Percentiles rank a stretch among this genome's conserved stretches.
Conservation (phyloP, 495 filamentous ascomycete species). For the Penicillium roqueforti region DNA sequence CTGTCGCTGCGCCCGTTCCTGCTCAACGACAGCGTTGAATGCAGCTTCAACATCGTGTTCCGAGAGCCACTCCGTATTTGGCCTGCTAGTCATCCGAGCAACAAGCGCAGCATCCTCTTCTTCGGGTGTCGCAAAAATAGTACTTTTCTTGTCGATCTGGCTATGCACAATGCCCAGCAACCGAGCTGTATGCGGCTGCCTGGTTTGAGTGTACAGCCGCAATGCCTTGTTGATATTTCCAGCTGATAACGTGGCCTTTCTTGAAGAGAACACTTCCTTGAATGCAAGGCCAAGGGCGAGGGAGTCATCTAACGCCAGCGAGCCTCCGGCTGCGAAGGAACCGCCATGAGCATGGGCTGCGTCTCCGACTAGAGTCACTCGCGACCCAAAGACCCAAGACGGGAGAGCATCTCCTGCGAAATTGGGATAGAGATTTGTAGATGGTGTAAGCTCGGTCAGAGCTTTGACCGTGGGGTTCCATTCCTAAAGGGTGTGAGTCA, state of each 20-base stretch:
- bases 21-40: conserved; percentile 23
- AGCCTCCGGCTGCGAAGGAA: conserved; percentile 47
- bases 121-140: conserved; percentile 3
- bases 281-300: conserved; percentile 30
- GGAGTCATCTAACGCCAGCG: conserved; percentile 49
- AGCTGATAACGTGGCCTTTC: conserved; percentile 11
- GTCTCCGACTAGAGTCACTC: conserved; percentile 43
- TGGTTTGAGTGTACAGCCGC: conserved; percentile 35
- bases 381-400: conserved; percentile 40
- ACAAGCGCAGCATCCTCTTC: conserved; percentile 41
- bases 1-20: not conserved
- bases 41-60: conserved; percentile 45
- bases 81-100: conserved; percentile 32
- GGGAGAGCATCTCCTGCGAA: conserved; percentile 35
- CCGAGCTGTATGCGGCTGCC: conserved; percentile 41
- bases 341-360: conserved; percentile 51
- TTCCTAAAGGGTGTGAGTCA: conserved; percentile 18
- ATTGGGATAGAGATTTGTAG: conserved; percentile 44
- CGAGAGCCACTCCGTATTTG: conserved; percentile 41
- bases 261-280: conserved; percentile 14
- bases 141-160: conserved; percentile 28
- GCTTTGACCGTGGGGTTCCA: conserved; percentile 44
- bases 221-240: conserved; percentile 29
- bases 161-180: conserved; percentile 38
- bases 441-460: conserved; percentile 39